These are phyloP conservation scores for Picocystis salinarum DNA, from an alignment of 139 green algal species.

Conservation along the genomic window DNA sequence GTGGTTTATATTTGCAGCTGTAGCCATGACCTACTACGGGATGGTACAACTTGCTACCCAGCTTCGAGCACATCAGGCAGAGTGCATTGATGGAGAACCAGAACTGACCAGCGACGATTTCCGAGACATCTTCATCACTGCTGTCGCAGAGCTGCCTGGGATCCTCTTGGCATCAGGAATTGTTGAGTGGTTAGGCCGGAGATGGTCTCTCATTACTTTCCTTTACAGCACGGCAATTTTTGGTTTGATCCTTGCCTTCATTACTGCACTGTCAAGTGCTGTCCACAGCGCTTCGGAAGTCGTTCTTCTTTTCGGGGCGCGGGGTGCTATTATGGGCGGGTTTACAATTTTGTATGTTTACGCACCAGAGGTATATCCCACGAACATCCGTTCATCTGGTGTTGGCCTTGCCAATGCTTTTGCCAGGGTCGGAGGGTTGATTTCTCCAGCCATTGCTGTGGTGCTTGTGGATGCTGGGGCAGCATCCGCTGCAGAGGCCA, in stretches of 20 bases:
- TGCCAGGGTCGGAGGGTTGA: constrained; percentile 33
- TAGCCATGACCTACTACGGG: constrained; percentile 54
- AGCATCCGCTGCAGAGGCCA: too few relatives aligned
- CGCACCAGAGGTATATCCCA: constrained; percentile 59
- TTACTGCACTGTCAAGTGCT: too few relatives aligned
- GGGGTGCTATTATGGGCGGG: constrained; percentile 32
- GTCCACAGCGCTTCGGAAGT: too few relatives aligned
- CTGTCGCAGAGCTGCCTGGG: constrained; percentile 14
- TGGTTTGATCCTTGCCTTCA: too few relatives aligned
- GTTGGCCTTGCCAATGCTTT: constrained; percentile 45
- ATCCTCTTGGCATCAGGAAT: too few relatives aligned
- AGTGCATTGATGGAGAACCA: not conserved
- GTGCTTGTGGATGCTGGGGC: constrained; percentile 21
- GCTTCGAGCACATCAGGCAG: too few relatives aligned
- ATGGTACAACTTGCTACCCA: constrained; percentile 46
- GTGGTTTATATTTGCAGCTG: constrained; percentile 40
- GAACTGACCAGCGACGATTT: constrained; percentile 14
- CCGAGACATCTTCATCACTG: constrained; percentile 22
- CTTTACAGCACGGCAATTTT: too few relatives aligned
- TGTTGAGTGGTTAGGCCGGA: too few relatives aligned
- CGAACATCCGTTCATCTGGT: constrained; percentile 33
- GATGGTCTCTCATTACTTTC: too few relatives aligned
- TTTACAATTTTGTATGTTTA: constrained; percentile 53
- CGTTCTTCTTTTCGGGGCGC: constrained; percentile 31
- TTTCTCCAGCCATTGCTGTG: constrained; percentile 43